These are phyloP conservation scores for Ophiostoma populinum DNA, from an alignment of 2,329 filamentous ascomycete species.

Conservation along the genomic window DNA sequence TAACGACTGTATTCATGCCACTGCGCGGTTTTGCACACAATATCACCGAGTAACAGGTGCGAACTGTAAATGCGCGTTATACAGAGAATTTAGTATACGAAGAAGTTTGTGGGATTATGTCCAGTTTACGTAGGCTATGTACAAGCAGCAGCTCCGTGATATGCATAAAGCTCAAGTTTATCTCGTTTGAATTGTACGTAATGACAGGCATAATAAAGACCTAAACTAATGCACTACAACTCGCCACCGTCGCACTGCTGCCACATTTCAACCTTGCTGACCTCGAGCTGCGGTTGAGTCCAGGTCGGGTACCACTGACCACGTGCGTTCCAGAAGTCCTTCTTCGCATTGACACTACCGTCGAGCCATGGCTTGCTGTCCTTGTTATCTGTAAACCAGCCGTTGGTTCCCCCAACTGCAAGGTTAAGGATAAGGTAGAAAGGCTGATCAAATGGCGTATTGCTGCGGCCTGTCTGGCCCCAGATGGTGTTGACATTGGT, in stretches of 20 bases:
- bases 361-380: constrained; percentile 69
- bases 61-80: no score
- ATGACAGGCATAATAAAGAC: no score
- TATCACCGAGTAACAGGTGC: no score
- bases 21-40: no score
- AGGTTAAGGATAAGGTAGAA: constrained; percentile 66
- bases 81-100: no score
- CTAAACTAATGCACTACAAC: constrained; percentile 17
- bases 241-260: constrained; percentile 49
- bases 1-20: no score
- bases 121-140: no score
- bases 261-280: constrained; percentile 55
- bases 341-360: constrained; percentile 43
- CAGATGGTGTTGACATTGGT: constrained; percentile 47
- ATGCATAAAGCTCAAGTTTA: no score
- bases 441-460: constrained; percentile 57
- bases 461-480: constrained; percentile 38
- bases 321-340: constrained; percentile 59
- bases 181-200: no score
- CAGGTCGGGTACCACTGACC: constrained; percentile 54
- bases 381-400: constrained; percentile 64
- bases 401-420: constrained; percentile 61
- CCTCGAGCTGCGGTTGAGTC: constrained; percentile 48
- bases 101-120: no score
- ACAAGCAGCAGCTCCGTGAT: no score